These are phyloP conservation scores for Inosperma sp. DNA, from an alignment of 768 basidiomycete genomes.

Conservation along the genomic window DNA sequence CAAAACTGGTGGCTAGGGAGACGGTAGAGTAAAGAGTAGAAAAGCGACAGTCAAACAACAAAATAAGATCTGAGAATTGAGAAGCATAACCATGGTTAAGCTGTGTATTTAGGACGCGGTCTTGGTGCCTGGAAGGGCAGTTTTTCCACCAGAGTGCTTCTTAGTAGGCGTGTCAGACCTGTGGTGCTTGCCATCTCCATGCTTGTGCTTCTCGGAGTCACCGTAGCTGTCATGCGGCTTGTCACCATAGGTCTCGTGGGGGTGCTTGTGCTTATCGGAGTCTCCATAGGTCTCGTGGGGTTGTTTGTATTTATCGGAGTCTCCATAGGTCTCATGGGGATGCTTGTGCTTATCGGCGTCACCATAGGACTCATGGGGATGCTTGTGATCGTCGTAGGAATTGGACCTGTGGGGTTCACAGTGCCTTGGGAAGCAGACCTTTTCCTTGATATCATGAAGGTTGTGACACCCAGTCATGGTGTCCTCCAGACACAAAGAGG, in stretches of 20 bases:
- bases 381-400: background rate
- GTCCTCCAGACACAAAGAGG: constrained; percentile 1
- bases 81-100: too few relatives aligned
- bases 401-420: background rate
- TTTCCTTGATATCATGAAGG: constrained; percentile 1
- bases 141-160: background rate
- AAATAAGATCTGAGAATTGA: too few relatives aligned
- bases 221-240: too few relatives aligned
- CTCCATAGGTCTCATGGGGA: background rate
- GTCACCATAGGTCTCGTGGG: background rate
- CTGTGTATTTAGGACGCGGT: too few relatives aligned
- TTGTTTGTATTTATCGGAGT: background rate
- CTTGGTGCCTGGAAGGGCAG: background rate
- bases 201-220: constrained; percentile 4
- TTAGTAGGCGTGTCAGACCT: background rate
- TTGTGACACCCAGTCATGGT: background rate
- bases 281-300: background rate
- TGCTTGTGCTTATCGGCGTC: background rate
- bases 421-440: background rate
- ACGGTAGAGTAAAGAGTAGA: too few relatives aligned
- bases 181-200: background rate
- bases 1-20: too few relatives aligned
- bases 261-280: background rate
- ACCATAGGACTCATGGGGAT: background rate
- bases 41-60: too few relatives aligned